Conservation (phyloP, 345 rosid genomes). For the Crucihimalaya himalaica region DNA sequence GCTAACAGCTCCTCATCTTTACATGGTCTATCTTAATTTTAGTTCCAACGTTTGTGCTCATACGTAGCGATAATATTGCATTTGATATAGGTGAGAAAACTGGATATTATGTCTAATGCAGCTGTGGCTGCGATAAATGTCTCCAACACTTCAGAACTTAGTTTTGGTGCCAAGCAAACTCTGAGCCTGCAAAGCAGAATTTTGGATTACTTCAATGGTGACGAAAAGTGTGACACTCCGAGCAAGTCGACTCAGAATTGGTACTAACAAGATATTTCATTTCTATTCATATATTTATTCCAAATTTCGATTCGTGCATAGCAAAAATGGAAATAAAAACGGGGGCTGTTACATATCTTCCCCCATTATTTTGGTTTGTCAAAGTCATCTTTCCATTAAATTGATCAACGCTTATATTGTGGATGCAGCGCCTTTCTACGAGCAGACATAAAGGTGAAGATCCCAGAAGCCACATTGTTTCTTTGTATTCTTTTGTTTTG, state of each 20-base stretch:
- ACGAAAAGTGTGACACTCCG: slow-evolving; percentile 32
- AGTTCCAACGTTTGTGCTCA: slow-evolving; percentile 1
- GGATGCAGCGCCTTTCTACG: slow-evolving; percentile 80
- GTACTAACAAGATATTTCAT: slow-evolving; percentile 24
- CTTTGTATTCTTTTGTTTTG: slow-evolving; percentile 2
- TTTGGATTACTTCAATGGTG: slow-evolving; percentile 39
- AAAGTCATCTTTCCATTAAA: slow-evolving; percentile 10
- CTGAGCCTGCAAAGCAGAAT: slow-evolving; percentile 40
- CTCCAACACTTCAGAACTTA: slow-evolving; percentile 29
- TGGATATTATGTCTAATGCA: slow-evolving; percentile 45
- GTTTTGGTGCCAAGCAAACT: slow-evolving; percentile 37
- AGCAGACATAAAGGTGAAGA: slow-evolving; percentile 91
- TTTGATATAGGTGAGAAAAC: slow-evolving; percentile 41
- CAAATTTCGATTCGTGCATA: background rate
- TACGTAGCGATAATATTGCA: slow-evolving; percentile 5
- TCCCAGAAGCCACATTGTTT: slow-evolving; percentile 27
- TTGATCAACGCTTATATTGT: slow-evolving; percentile 40
- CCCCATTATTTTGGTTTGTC: background rate
- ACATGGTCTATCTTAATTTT: slow-evolving; percentile 3
- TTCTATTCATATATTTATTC: slow-evolving; percentile 3
- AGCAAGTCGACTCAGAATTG: slow-evolving; percentile 40
- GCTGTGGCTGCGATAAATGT: slow-evolving; percentile 38
- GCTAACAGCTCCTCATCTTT: slow-evolving; percentile 12
- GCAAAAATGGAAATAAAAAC: background rate
- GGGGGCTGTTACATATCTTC: background rate